These are phyloP conservation scores for Euphorbia lathyris DNA, from an alignment of 345 rosid species.

Conservation along the genomic window DNA sequence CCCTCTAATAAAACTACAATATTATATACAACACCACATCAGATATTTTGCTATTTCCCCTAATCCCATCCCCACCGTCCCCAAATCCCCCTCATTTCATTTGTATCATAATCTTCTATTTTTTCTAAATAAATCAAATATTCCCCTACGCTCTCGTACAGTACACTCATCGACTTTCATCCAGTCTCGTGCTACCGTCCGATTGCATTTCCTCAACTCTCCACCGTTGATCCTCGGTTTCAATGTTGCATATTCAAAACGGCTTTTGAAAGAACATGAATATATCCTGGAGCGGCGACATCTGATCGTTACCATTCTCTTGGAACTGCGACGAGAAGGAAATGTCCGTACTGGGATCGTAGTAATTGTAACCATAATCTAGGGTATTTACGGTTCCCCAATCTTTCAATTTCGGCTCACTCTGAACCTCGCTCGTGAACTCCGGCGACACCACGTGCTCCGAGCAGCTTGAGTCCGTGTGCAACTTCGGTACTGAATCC, in stretches of 20 bases:
- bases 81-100: not conserved
- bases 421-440: conserved; percentile 86
- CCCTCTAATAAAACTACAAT: not conserved
- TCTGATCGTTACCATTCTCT: conserved; percentile 41
- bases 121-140: not conserved
- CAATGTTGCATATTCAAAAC: conserved; percentile 21
- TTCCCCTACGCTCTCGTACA: conserved; percentile 8
- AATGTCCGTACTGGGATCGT: conserved; percentile 42
- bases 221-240: not conserved
- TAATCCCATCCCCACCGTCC: not conserved
- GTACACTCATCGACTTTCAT: conserved; percentile 60
- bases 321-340: conserved; percentile 34
- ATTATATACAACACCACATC: not conserved
- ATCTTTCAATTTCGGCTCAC: conserved; percentile 67
- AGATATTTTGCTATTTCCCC: not conserved
- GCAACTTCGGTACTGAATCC: conserved; percentile 81
- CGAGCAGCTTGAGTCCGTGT: conserved; percentile 77
- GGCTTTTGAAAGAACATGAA: conserved; percentile 62
- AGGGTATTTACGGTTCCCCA: conserved; percentile 35
- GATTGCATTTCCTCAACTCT: not conserved
- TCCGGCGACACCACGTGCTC: conserved; percentile 82
- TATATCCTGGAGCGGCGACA: conserved; percentile 71
- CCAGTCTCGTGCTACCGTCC: conserved; percentile 50
- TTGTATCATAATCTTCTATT: not conserved
- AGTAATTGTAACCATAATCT: conserved; percentile 41